These are phyloP conservation scores for Scedosporium boydii DNA, from an alignment of 2,329 filamentous ascomycete species.

Conservation along the genomic window DNA sequence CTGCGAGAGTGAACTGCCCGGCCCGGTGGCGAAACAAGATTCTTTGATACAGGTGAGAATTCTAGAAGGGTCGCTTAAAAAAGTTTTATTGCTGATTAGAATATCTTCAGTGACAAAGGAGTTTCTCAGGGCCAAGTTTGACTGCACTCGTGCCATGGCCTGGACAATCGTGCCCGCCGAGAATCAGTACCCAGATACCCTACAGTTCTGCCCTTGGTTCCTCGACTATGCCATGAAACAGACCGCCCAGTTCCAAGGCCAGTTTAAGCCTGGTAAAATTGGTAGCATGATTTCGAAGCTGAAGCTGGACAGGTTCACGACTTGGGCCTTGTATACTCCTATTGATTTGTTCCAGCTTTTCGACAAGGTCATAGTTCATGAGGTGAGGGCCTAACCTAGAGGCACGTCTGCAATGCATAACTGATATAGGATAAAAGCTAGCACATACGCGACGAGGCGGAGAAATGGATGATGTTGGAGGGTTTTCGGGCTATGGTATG, in stretches of 20 bases:
- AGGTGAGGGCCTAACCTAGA: neutral
- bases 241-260: neutral
- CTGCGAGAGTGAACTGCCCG: neutral
- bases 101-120: neutral
- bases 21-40: neutral
- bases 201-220: conserved; percentile 4
- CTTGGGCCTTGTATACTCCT: neutral
- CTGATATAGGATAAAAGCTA: neutral
- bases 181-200: neutral
- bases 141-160: conserved; percentile 3
- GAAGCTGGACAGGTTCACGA: neutral
- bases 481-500: conserved; percentile 2
- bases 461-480: neutral
- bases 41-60: neutral
- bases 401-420: neutral
- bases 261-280: neutral
- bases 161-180: conserved; percentile 3
- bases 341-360: conserved; percentile 4
- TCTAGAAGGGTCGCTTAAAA: neutral
- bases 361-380: neutral
- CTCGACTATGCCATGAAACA: conserved; percentile 5
- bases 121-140: conserved; percentile 3
- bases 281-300: neutral
- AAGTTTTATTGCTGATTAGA: neutral
- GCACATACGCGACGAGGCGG: neutral